Conservation (phyloP, 176 grass and related monocot genomes). For the Ensete ventricosum region DNA sequence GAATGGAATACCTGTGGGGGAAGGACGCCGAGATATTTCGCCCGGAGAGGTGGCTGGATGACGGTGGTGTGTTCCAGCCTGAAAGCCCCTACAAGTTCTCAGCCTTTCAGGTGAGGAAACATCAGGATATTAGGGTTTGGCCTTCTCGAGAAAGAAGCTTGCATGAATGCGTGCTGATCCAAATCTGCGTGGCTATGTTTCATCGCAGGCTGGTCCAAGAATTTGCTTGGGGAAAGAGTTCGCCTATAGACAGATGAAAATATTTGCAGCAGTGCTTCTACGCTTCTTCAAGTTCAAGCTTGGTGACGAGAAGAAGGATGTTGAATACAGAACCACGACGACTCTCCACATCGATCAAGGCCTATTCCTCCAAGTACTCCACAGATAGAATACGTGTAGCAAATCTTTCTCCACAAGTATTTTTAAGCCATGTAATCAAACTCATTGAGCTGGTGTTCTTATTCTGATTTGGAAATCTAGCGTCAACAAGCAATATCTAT, state of each 20-base stretch:
- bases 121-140: neutral
- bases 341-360: conserved; percentile 59
- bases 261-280: conserved; percentile 42
- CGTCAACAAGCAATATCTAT: too few relatives aligned
- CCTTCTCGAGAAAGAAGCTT: neutral
- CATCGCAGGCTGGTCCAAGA: conserved; percentile 50
- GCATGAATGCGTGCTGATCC: neutral
- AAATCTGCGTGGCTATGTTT: neutral
- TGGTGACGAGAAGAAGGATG: conserved; percentile 24
- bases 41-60: conserved; percentile 73
- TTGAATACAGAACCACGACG: conserved; percentile 29
- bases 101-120: conserved; percentile 56
- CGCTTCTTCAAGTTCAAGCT: conserved; percentile 56
- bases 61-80: conserved; percentile 34
- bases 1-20: conserved; percentile 80
- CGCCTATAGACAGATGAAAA: conserved; percentile 82
- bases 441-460: too few relatives aligned
- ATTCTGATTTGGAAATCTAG: too few relatives aligned
- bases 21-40: conserved; percentile 56
- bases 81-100: conserved; percentile 69
- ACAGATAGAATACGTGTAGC: neutral
- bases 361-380: conserved; percentile 16
- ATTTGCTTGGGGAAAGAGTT: conserved; percentile 88
- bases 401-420: too few relatives aligned
- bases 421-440: too few relatives aligned